phyloP scores from a whole-genome alignment of 1,284 basidiomycete species.

The Macrocystidia cucumis region DNA sequence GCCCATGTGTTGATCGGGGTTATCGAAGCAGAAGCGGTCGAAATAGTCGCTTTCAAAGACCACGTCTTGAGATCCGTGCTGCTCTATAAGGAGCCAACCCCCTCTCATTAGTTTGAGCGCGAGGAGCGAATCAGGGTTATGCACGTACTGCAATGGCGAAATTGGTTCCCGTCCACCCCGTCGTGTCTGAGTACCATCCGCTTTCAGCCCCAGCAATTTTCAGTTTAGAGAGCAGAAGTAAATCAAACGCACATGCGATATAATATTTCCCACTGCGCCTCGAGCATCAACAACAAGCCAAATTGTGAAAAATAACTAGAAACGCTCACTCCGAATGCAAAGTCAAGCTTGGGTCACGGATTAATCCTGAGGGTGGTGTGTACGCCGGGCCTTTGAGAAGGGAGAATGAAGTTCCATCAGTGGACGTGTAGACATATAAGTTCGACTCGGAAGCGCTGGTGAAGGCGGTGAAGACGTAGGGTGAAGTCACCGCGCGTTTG shows the following conservation, averaged over 20 bases:
- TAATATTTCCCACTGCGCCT: slow-evolving; percentile 21
- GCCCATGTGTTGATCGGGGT: slow-evolving; percentile 26
- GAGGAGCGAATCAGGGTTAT: not conserved
- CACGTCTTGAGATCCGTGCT: slow-evolving; percentile 22
- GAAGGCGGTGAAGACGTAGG: slow-evolving; percentile 26
- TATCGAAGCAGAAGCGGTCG: slow-evolving; percentile 20
- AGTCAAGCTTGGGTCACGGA: slow-evolving; percentile 25
- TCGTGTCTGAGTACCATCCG: slow-evolving; percentile 17
- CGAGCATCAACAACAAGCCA: slow-evolving; percentile 1
- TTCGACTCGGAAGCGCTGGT: slow-evolving; percentile 24
- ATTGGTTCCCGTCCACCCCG: slow-evolving; percentile 23
- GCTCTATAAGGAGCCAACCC: slow-evolving; percentile 16
- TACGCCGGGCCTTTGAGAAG: slow-evolving; percentile 25
- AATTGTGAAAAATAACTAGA: not conserved
- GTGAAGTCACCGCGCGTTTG: slow-evolving; percentile 21
- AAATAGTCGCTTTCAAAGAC: slow-evolving; percentile 20
- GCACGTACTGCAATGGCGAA: slow-evolving; percentile 24
- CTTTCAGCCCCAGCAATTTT: not conserved
- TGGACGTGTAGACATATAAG: slow-evolving; percentile 25
- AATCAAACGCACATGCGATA: slow-evolving; percentile 17
- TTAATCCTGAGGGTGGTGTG: slow-evolving; percentile 23
- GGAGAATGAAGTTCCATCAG: slow-evolving; percentile 22
- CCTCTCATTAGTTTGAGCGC: not conserved
- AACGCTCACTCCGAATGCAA: slow-evolving; percentile 22
- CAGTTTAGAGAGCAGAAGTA: too few species aligned